Conservation (phyloP, 441 rosid genomes). For the Erysimum cheiri region DNA sequence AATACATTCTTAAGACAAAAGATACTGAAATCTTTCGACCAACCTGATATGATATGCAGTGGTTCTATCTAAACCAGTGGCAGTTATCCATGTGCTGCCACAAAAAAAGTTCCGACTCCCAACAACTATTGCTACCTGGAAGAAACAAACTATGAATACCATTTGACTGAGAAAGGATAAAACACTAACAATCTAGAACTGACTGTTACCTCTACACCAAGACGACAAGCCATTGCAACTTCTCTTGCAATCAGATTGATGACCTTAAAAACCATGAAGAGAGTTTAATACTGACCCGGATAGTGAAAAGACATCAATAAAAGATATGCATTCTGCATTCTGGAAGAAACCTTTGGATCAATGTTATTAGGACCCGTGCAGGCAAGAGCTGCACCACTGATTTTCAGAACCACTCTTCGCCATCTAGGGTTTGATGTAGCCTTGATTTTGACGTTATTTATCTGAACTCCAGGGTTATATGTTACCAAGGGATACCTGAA, state of each 20-base stretch:
- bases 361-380: slow-evolving; percentile 68
- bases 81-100: slow-evolving; percentile 77
- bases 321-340: slow-evolving; percentile 11
- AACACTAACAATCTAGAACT: slow-evolving; percentile 11
- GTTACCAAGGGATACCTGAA: slow-evolving; percentile 52
- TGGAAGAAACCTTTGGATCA: slow-evolving; percentile 73
- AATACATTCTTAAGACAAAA: slow-evolving; percentile 5
- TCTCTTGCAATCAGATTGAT: slow-evolving; percentile 76
- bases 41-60: slow-evolving; percentile 92
- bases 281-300: slow-evolving; percentile 15
- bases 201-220: slow-evolving; percentile 72
- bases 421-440: slow-evolving; percentile 63
- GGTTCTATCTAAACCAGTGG: slow-evolving; percentile 80
- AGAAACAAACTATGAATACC: slow-evolving; percentile 14
- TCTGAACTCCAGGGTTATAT: slow-evolving; percentile 54
- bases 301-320: slow-evolving; percentile 23
- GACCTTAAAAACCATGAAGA: slow-evolving; percentile 54
- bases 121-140: slow-evolving; percentile 84
- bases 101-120: slow-evolving; percentile 94
- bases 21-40: slow-evolving; percentile 10
- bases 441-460: slow-evolving; percentile 53
- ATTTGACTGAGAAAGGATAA: slow-evolving; percentile 19
- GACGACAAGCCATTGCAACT: slow-evolving; percentile 72
- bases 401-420: slow-evolving; percentile 85
- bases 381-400: slow-evolving; percentile 84